Evolutionary conservation across 2,329 filamentous ascomycete genomes (phyloP), one percentile per base, ranked within the genome.

Genomic region (Curvularia hawaiiensis): DNA sequence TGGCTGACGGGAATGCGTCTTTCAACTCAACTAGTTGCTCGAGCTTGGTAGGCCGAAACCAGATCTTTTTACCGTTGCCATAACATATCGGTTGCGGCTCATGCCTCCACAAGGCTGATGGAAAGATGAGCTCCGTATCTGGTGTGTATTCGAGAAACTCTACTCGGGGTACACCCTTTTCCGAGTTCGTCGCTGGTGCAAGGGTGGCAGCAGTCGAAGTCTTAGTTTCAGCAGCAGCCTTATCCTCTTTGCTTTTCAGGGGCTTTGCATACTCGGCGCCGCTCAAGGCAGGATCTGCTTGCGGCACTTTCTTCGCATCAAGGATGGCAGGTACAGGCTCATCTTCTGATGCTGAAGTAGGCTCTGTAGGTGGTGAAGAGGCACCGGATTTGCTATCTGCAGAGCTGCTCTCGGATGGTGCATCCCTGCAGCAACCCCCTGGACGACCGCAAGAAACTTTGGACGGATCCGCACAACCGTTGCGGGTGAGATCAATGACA

Each of bases 121-220:
- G 94, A 74, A 97, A 98, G 56, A 98, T 98, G 58, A 98, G 84
- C 73, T 98, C 90, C 0, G 93, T 96, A 48, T 95, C 90, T 3
- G 92, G 90, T 39, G 90, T 89, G 75, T 97, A 97, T 67, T 93
- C 89, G 69, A 96, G 94, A 73, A 97, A 96, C 0, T 12, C 92
- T 89, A 24, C 89, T 84, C 0, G 89, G 87, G 73, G 71, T 3
- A 76, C 28, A 2, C 74, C 73, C 4, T 69, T 56, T 24, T 61
- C 56, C 0, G 96, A 96, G 45, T 78, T 80, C 54, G 82, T 80
- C 18, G 79, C 70, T 1, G 78, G 75, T 33, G 78, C 67, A 14
- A 69, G 64, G 3, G 45, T 12, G 10, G 73, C 69, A 11, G 58
- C 72, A 58, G 61, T 75, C 52, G 54, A 70, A 59, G 56, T 82